These are phyloP conservation scores for Aureobasidium lini DNA, from an alignment of 2,329 filamentous ascomycete species.

Conservation along the genomic window DNA sequence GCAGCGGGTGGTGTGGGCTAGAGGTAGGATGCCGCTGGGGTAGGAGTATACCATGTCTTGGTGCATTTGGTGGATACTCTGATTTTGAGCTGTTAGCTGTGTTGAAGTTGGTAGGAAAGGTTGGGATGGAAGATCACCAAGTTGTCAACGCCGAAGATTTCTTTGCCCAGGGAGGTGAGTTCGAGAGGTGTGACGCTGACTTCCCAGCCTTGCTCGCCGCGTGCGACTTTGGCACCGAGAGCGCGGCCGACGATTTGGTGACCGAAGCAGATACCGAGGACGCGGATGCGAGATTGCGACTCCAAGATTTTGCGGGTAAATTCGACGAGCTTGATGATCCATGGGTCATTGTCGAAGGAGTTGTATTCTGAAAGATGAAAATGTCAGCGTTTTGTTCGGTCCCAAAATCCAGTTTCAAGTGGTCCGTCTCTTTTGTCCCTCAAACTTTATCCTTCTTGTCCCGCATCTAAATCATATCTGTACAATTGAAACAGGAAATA, in stretches of 20 bases:
- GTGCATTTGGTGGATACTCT: conserved; percentile 81
- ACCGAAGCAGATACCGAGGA: conserved; percentile 81
- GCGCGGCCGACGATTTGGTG: conserved; percentile 78
- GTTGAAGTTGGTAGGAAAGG: conserved; percentile 19
- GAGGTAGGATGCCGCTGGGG: conserved; percentile 52
- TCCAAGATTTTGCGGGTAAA: conserved; percentile 54
- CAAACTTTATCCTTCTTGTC: neutral
- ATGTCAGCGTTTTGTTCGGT: neutral
- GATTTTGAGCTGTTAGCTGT: conserved; percentile 8
- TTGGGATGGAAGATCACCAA: conserved; percentile 38
- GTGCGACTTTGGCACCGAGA: conserved; percentile 58
- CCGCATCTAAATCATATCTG: neutral
- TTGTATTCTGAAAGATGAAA: conserved; percentile 50
- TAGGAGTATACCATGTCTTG: conserved; percentile 63
- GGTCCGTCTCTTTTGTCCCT: neutral
- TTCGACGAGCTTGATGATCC: conserved; percentile 68
- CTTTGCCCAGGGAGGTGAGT: conserved; percentile 61
- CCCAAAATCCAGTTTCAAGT: too few species aligned
- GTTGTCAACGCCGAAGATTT: conserved; percentile 61
- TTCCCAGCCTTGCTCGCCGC: conserved; percentile 70
- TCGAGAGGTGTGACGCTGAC: conserved; percentile 63
- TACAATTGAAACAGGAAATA: neutral
- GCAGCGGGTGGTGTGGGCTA: conserved; percentile 62
- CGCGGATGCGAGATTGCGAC: conserved; percentile 53
- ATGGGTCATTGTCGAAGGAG: conserved; percentile 64